Conservation (phyloP, 2,329 filamentous ascomycete species). For the Trichoderma sp. region DNA sequence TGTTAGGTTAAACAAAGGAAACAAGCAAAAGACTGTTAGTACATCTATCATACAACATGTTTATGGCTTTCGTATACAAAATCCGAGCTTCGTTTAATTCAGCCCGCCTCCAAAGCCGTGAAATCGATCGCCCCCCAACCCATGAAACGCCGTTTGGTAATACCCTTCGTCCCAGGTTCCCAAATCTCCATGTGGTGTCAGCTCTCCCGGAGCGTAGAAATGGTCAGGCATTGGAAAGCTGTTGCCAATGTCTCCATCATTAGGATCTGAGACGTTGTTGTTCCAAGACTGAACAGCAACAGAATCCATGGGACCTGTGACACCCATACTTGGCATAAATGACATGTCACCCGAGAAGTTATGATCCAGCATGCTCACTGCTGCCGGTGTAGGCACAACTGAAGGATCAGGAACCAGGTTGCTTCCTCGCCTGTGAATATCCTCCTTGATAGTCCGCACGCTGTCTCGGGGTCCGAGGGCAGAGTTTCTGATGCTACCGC, state of each 20-base stretch:
- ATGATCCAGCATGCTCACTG: conserved; percentile 23
- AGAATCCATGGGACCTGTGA: conserved; percentile 22
- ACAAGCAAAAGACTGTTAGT: background rate
- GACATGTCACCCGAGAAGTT: conserved; percentile 25
- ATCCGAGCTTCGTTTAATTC: background rate
- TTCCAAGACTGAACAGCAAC: conserved; percentile 33
- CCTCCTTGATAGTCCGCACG: conserved; percentile 30
- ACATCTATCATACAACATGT: conserved; percentile 8
- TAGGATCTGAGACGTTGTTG: conserved; percentile 28
- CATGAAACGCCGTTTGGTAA: conserved; percentile 28
- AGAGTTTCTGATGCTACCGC: conserved; percentile 30
- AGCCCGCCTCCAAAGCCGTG: conserved; percentile 21
- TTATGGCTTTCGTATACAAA: background rate
- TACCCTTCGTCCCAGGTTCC: conserved; percentile 21
- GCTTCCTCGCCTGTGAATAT: conserved; percentile 24
- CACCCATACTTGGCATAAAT: conserved; percentile 23
- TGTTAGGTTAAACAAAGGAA: background rate
- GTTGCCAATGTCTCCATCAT: conserved; percentile 22
- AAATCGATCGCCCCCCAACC: conserved; percentile 26
- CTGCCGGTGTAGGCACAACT: conserved; percentile 19
- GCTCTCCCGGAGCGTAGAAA: conserved; percentile 21
- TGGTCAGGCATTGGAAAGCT: conserved; percentile 27
- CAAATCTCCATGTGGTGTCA: conserved; percentile 30
- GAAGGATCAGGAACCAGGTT: conserved; percentile 28
- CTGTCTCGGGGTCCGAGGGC: conserved; percentile 33